phyloP scores from a whole-genome alignment of 2,329 filamentous ascomycete species.

The Paradendryphiella salina region DNA sequence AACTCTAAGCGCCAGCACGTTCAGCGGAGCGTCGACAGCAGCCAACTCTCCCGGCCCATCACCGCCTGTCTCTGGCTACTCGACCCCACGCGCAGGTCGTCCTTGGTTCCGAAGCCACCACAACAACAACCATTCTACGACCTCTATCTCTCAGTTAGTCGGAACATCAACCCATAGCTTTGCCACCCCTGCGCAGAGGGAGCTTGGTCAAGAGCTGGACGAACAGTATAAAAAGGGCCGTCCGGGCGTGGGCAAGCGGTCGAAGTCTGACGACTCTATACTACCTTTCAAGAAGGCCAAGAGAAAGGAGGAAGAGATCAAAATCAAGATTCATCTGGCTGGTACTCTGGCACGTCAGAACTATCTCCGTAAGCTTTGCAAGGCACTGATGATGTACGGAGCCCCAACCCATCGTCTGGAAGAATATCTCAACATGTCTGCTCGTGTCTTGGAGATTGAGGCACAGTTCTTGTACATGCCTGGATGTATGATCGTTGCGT shows the following conservation, averaged over 20 bases:
- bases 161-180: constrained; percentile 51
- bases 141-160: constrained; percentile 51
- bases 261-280: constrained; percentile 45
- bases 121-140: constrained; percentile 45
- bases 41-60: constrained; percentile 46
- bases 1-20: constrained; percentile 32
- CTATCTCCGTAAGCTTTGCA: constrained; percentile 82
- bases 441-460: constrained; percentile 85
- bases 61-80: constrained; percentile 49
- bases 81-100: constrained; percentile 44
- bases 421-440: constrained; percentile 88
- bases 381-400: constrained; percentile 84
- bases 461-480: constrained; percentile 89
- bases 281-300: constrained; percentile 44
- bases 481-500: constrained; percentile 92
- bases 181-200: constrained; percentile 47
- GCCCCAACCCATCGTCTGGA: constrained; percentile 90
- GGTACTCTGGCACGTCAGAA: constrained; percentile 76
- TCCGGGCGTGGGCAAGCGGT: constrained; percentile 44
- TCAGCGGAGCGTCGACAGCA: constrained; percentile 42
- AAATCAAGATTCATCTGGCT: constrained; percentile 64
- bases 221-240: constrained; percentile 47
- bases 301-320: constrained; percentile 56
- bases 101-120: constrained; percentile 46
- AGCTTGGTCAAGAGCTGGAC: constrained; percentile 49